phyloP scores from a whole-genome alignment of 1,284 basidiomycete genomes.

The Ganoderma leucocontextum region DNA sequence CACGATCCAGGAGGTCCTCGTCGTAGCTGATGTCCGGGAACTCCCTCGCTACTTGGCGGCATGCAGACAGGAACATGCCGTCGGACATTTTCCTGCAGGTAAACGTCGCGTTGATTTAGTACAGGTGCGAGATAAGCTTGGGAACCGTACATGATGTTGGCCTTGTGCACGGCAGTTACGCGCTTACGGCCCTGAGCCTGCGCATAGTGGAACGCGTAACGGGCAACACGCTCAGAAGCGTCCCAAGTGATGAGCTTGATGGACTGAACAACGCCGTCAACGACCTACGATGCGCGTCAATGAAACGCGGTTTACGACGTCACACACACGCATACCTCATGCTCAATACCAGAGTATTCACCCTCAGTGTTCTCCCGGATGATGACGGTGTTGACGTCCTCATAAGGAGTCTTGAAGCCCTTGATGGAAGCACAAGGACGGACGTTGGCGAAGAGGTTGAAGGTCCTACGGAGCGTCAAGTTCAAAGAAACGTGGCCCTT shows the following conservation, averaged over 20 bases:
- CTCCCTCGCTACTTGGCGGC: constrained; percentile 95
- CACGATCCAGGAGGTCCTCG: constrained; percentile 97
- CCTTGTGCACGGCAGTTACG: constrained; percentile 99
- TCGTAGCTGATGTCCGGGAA: constrained; percentile 96
- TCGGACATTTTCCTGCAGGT: constrained; percentile 94
- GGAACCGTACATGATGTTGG: constrained; percentile 91
- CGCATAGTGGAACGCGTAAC: constrained; percentile 99
- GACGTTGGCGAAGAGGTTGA: constrained; percentile 99
- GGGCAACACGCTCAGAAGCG: constrained; percentile 97
- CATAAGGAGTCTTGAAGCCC: constrained; percentile 98
- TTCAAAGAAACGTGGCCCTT: constrained; percentile 99
- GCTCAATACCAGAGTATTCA: constrained; percentile 99
- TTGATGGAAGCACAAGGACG: constrained; percentile 96
- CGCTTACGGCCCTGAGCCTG: constrained; percentile 87
- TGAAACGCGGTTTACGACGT: not conserved
- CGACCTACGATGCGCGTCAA: constrained; percentile 59
- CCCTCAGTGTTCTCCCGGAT: constrained; percentile 99
- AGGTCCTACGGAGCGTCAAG: constrained; percentile 95
- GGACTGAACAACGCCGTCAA: constrained; percentile 98
- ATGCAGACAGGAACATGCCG: constrained; percentile 99
- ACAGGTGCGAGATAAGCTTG: not conserved
- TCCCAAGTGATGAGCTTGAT: constrained; percentile 99
- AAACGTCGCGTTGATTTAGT: constrained; percentile 14
- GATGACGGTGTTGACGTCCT: constrained; percentile 97
- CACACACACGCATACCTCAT: constrained; percentile 68